Percentiles rank a stretch among this genome's conserved stretches.
phyloP scores from a whole-genome alignment of 345 rosid species.

The Iberis pinnata region DNA sequence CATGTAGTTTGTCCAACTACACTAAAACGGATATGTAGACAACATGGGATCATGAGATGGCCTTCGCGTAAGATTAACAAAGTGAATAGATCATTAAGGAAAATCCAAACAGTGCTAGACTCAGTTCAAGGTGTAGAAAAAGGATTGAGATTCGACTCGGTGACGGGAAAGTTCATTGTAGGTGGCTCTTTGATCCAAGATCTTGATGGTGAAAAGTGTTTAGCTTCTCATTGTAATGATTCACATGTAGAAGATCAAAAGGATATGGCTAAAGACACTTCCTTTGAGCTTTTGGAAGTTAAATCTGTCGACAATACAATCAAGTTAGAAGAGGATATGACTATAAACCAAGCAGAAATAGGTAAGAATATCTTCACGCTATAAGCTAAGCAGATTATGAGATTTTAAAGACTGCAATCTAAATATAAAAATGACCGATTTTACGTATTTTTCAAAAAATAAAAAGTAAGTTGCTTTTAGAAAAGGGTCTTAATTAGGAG shows the following conservation, averaged over 20 bases:
- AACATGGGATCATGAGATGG: slow-evolving; percentile 94
- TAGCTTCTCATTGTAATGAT: slow-evolving; percentile 32
- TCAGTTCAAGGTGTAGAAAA: slow-evolving; percentile 93
- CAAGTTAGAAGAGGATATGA: slow-evolving; percentile 52
- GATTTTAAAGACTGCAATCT: too few species aligned
- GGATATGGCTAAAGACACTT: slow-evolving; percentile 17
- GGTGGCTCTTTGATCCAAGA: slow-evolving; percentile 42
- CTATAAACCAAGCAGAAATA: slow-evolving; percentile 18
- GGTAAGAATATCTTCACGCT: slow-evolving; percentile 17
- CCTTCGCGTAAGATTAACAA: slow-evolving; percentile 95
- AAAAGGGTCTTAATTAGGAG: too few species aligned
- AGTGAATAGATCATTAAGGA: slow-evolving; percentile 77
- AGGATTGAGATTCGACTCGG: slow-evolving; percentile 67
- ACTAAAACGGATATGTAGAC: slow-evolving; percentile 92
- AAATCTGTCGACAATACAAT: slow-evolving; percentile 36
- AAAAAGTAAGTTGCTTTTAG: too few species aligned
- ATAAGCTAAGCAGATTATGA: too few species aligned
- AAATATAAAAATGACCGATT: too few species aligned
- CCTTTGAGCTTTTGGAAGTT: slow-evolving; percentile 12
- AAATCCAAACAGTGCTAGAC: slow-evolving; percentile 77
- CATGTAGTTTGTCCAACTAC: slow-evolving; percentile 92
- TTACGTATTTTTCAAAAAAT: too few species aligned
- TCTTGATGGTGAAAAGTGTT: slow-evolving; percentile 33
- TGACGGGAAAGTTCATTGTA: slow-evolving; percentile 58
- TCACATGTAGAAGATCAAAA: slow-evolving; percentile 11